phyloP scores from a whole-genome alignment of 1,284 basidiomycete genomes.

The Ceratobasidium sp. region DNA sequence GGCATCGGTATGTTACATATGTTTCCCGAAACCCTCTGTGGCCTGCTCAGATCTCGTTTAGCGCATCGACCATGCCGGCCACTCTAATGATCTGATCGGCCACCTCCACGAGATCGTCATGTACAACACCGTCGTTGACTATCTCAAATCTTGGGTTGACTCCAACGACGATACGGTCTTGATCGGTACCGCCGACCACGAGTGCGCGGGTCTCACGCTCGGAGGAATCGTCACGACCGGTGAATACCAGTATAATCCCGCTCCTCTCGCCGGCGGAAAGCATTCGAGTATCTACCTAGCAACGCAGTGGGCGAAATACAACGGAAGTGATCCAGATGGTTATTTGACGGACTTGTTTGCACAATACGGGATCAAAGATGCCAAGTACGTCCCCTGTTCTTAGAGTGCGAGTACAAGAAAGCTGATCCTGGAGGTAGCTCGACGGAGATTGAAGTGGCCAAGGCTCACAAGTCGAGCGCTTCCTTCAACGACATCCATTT shows the following conservation, averaged over 20 bases:
- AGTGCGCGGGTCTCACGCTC: constrained; percentile 55
- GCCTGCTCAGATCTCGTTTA: constrained; percentile 35
- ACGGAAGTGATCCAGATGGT: constrained; percentile 49
- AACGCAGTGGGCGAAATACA: constrained; percentile 40
- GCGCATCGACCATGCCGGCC: constrained; percentile 54
- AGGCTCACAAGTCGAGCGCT: constrained; percentile 45
- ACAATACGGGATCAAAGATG: constrained; percentile 52
- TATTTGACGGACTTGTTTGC: constrained; percentile 45
- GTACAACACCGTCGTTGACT: constrained; percentile 53
- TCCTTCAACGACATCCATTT: constrained; percentile 48
- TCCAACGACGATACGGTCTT: constrained; percentile 52
- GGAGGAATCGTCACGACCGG: constrained; percentile 46
- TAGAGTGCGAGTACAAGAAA: too few species aligned
- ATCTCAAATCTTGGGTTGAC: constrained; percentile 54
- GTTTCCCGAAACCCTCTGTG: neutral
- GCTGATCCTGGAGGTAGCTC: too few species aligned
- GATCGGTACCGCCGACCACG: constrained; percentile 54
- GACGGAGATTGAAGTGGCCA: constrained; percentile 48
- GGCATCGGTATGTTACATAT: constrained; percentile 35
- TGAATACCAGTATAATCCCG: constrained; percentile 51
- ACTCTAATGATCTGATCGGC: constrained; percentile 57
- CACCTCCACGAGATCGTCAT: constrained; percentile 55
- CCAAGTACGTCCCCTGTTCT: constrained; percentile 50
- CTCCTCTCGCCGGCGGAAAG: constrained; percentile 52
- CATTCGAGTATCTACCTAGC: constrained; percentile 55